Conservation (phyloP, 441 rosid genomes). For the Iberis amara region DNA sequence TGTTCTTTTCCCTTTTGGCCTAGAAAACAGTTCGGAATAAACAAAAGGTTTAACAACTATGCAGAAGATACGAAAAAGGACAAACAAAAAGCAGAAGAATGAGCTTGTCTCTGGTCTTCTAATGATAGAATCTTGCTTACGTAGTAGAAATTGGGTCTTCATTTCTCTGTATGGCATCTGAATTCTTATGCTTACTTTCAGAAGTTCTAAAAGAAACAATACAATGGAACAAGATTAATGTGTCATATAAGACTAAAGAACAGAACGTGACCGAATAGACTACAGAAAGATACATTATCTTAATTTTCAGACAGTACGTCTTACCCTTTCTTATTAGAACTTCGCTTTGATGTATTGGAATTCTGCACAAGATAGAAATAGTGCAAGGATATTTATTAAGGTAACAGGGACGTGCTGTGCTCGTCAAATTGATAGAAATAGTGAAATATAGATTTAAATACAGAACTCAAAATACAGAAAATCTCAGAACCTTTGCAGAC, state of each 20-base stretch:
- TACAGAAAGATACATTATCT: not conserved
- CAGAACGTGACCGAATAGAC: constrained; percentile 1
- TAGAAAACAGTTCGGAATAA: constrained; percentile 27
- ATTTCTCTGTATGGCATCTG: constrained; percentile 35
- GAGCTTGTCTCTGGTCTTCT: constrained; percentile 14
- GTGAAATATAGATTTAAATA: constrained; percentile 19
- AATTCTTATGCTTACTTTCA: constrained; percentile 42
- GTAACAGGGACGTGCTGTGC: not conserved
- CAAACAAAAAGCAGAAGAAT: constrained; percentile 6
- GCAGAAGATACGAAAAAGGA: not conserved
- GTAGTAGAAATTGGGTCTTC: constrained; percentile 43
- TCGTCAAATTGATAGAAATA: constrained; percentile 1
- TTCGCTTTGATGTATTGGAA: constrained; percentile 40
- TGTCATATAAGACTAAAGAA: constrained; percentile 19
- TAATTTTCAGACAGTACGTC: constrained; percentile 27
- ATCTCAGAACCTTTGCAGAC: constrained; percentile 53
- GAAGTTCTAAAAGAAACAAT: constrained; percentile 45
- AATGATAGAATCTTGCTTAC: constrained; percentile 43
- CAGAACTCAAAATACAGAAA: constrained; percentile 18
- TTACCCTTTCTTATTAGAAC: constrained; percentile 49
- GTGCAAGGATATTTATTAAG: constrained; percentile 18
- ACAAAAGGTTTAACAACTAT: constrained; percentile 10
- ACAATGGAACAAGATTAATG: constrained; percentile 7
- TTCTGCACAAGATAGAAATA: constrained; percentile 52
- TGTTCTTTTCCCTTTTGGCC: constrained; percentile 80